Conservation (phyloP, 2,329 filamentous ascomycete genomes). For the Colletotrichum gloeosporioides region DNA sequence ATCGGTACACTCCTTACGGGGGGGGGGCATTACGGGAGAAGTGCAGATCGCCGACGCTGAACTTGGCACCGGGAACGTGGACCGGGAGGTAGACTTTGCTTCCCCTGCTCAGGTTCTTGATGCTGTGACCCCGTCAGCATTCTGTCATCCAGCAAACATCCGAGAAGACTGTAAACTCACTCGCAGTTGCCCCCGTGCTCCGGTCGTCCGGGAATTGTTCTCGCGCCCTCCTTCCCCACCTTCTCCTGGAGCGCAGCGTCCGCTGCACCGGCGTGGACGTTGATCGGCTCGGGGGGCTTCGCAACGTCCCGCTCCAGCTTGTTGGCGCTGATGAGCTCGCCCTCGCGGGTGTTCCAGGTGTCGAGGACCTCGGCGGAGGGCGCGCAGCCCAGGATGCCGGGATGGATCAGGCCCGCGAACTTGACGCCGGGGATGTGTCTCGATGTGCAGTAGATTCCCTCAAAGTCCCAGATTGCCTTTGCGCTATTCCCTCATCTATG, state of each 20-base stretch:
- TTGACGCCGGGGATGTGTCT: conserved; percentile 87
- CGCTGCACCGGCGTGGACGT: conserved; percentile 74
- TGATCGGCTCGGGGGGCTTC: conserved; percentile 74
- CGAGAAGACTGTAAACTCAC: conserved; percentile 24
- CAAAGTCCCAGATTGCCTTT: conserved; percentile 66
- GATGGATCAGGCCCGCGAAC: conserved; percentile 89
- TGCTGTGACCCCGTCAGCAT: conserved; percentile 39
- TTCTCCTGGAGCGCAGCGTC: conserved; percentile 63
- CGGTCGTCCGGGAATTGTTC: conserved; percentile 84
- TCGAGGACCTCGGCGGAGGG: conserved; percentile 79
- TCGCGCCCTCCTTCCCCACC: conserved; percentile 78
- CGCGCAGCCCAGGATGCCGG: conserved; percentile 88
- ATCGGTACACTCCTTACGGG: no score
- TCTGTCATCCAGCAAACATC: not conserved
- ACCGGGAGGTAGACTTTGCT: conserved; percentile 88
- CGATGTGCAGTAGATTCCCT: conserved; percentile 74
- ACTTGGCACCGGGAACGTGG: conserved; percentile 86
- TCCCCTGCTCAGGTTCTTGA: conserved; percentile 83
- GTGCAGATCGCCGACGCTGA: conserved; percentile 87
- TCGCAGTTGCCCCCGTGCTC: conserved; percentile 93
- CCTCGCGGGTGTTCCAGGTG: conserved; percentile 85
- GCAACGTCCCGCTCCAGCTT: conserved; percentile 76
- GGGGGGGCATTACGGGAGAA: conserved; percentile 65
- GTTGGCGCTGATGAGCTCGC: conserved; percentile 74
- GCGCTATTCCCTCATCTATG: conserved; percentile 33